Evolutionary conservation across 257 asterid species (phyloP).

Genomic region (Echium plantagineum): DNA sequence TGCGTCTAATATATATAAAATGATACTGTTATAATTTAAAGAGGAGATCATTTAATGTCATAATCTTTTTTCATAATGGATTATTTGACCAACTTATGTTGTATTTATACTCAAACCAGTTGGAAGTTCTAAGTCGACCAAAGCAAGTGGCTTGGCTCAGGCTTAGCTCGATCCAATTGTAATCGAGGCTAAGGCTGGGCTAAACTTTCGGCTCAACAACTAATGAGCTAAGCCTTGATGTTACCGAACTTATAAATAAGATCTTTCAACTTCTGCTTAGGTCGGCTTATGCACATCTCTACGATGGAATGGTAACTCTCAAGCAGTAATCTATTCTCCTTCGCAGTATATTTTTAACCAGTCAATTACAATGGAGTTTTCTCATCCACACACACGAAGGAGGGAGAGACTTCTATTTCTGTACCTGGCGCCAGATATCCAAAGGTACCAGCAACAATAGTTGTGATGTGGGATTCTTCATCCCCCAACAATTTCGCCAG

Average conservation of each 20-base stretch:
- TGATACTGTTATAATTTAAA: too few species aligned
- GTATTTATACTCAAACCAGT: too few species aligned
- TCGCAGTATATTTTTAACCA: too few species aligned
- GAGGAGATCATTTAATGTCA: too few species aligned
- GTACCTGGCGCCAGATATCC: slow-evolving; percentile 96
- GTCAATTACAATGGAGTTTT: too few species aligned
- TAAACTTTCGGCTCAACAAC: background rate
- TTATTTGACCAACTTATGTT: too few species aligned
- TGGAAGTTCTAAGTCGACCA: too few species aligned
- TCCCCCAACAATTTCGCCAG: slow-evolving; percentile 85
- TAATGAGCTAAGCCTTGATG: background rate
- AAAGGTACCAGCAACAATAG: slow-evolving; percentile 95
- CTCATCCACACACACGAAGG: background rate
- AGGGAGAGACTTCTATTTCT: slow-evolving; percentile 5
- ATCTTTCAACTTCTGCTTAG: background rate
- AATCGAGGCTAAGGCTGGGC: background rate
- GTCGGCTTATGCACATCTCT: background rate
- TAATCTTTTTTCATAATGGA: too few species aligned
- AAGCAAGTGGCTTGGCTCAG: too few species aligned
- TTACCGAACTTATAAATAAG: background rate
- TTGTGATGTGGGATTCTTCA: slow-evolving; percentile 92
- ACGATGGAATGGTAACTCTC: background rate
- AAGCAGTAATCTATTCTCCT: background rate
- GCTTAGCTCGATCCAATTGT: too few species aligned
- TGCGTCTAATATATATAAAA: too few species aligned